These are phyloP conservation scores for Chrysosporium queenslandicum DNA, from an alignment of 2,329 filamentous ascomycete species.

Conservation along the genomic window DNA sequence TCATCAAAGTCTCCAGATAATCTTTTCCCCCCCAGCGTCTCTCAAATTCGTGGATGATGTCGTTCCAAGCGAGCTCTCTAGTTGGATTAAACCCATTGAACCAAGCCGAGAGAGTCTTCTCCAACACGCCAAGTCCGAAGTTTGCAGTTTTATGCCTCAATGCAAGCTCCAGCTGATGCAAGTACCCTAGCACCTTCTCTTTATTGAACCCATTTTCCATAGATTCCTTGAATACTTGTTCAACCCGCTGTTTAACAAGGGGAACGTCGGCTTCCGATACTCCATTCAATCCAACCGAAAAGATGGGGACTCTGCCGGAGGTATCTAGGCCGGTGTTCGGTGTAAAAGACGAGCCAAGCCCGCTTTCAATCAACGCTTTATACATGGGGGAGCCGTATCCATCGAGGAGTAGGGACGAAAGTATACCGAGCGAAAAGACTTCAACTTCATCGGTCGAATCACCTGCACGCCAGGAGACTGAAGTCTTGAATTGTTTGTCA, in stretches of 20 bases:
- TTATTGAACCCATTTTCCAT: constrained; percentile 71
- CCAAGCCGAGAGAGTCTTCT: constrained; percentile 82
- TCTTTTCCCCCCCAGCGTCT: constrained; percentile 59
- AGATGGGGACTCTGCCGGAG: constrained; percentile 65
- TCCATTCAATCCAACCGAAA: constrained; percentile 86
- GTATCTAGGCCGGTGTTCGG: constrained; percentile 88
- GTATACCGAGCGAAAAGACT: constrained; percentile 72
- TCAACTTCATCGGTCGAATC: constrained; percentile 75
- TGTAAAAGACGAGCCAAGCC: constrained; percentile 84
- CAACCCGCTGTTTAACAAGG: constrained; percentile 64
- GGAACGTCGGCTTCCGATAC: constrained; percentile 69
- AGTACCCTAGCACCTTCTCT: constrained; percentile 82
- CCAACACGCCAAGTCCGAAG: constrained; percentile 84
- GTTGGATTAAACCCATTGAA: constrained; percentile 93
- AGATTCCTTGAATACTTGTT: constrained; percentile 60
- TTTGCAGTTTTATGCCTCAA: constrained; percentile 94
- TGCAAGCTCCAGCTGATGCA: constrained; percentile 87
- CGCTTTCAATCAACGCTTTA: constrained; percentile 74
- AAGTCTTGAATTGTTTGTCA: constrained; percentile 87
- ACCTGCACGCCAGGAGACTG: constrained; percentile 82
- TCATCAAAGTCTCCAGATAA: constrained; percentile 74
- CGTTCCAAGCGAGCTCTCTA: constrained; percentile 82
- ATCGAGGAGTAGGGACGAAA: constrained; percentile 78
- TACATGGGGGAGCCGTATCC: constrained; percentile 94
- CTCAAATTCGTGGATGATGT: constrained; percentile 76